phyloP scores from a whole-genome alignment of 108 stramenopile genomes.

The Conticribra weissflogii region DNA sequence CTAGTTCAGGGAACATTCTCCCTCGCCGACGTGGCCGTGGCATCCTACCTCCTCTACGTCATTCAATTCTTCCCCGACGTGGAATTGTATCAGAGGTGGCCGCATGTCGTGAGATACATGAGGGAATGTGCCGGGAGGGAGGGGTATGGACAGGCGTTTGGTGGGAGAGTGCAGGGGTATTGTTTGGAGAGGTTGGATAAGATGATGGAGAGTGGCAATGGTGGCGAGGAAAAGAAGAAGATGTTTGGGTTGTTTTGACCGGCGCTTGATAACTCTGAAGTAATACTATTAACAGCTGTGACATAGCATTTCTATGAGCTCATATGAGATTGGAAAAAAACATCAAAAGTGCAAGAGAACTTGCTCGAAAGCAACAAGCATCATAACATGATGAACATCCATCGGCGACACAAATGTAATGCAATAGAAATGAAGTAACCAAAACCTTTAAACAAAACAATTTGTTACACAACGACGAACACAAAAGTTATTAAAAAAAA shows the following conservation, averaged over 20 bases:
- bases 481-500: too few relatives aligned
- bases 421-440: too few relatives aligned
- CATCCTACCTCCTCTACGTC: slow-evolving; percentile 84
- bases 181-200: slow-evolving; percentile 57
- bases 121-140: slow-evolving; percentile 67
- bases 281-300: too few relatives aligned
- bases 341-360: too few relatives aligned
- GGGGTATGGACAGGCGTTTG: slow-evolving; percentile 81
- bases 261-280: not conserved
- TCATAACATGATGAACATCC: too few relatives aligned
- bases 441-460: too few relatives aligned
- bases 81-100: slow-evolving; percentile 65
- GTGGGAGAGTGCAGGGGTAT: slow-evolving; percentile 54
- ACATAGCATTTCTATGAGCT: too few relatives aligned
- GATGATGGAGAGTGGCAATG: slow-evolving; percentile 33
- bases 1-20: slow-evolving; percentile 70
- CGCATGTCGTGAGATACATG: slow-evolving; percentile 82
- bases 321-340: too few relatives aligned
- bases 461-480: too few relatives aligned
- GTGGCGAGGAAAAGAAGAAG: slow-evolving; percentile 39
- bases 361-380: too few relatives aligned
- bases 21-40: slow-evolving; percentile 86
- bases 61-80: slow-evolving; percentile 84
- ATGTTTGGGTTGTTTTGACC: slow-evolving; percentile 81
- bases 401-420: too few relatives aligned